phyloP scores from a whole-genome alignment of 495 filamentous ascomycete genomes.

The Astrothelium macrocarpum region DNA sequence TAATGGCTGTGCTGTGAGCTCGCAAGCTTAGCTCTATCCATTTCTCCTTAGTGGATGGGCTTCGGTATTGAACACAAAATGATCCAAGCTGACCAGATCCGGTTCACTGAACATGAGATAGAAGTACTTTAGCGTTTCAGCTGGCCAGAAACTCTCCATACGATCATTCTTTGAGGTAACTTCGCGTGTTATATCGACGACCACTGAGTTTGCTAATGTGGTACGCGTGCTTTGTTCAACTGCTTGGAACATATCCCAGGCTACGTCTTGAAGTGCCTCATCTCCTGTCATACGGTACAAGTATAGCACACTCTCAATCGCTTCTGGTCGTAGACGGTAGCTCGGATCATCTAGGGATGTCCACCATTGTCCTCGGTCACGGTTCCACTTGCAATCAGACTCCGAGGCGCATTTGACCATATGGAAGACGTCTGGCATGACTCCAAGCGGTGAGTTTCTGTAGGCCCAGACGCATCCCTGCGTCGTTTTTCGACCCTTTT shows the following conservation, averaged over 20 bases:
- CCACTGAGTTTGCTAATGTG: slow-evolving; percentile 54
- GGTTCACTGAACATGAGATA: slow-evolving; percentile 85
- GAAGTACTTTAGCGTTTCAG: slow-evolving; percentile 96
- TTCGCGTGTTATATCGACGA: slow-evolving; percentile 52
- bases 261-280: slow-evolving; percentile 83
- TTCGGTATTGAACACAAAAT: slow-evolving; percentile 92
- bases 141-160: slow-evolving; percentile 54
- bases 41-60: slow-evolving; percentile 66
- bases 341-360: slow-evolving; percentile 54
- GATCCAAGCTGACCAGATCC: slow-evolving; percentile 72
- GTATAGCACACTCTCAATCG: slow-evolving; percentile 89
- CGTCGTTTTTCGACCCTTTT: slow-evolving; percentile 50
- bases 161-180: slow-evolving; percentile 31
- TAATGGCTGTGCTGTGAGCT: too few species aligned
- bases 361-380: slow-evolving; percentile 8
- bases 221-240: slow-evolving; percentile 77
- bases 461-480: slow-evolving; percentile 96
- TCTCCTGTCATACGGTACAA: slow-evolving; percentile 99
- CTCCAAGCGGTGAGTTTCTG: slow-evolving; percentile 62
- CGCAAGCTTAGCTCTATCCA: too few species aligned
- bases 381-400: slow-evolving; percentile 42
- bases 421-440: slow-evolving; percentile 49
- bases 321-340: slow-evolving; percentile 92
- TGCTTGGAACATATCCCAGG: slow-evolving; percentile 94
- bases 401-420: slow-evolving; percentile 37